phyloP scores from a whole-genome alignment of 441 rosid genomes.

The Arabidopsis lyrata region DNA sequence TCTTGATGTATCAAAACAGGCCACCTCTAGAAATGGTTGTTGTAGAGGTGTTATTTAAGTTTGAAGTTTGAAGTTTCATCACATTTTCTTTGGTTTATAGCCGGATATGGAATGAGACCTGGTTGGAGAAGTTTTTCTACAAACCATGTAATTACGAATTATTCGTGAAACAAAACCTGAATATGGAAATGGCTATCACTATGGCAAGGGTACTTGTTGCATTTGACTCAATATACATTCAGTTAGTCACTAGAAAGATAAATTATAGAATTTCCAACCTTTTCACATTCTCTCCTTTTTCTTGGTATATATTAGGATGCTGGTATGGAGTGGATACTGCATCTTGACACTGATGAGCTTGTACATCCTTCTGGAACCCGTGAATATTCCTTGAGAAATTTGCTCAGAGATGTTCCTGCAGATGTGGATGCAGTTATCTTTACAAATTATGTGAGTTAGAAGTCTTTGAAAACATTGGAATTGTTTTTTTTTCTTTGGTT shows the following conservation, averaged over 20 bases:
- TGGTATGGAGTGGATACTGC: conserved; percentile 90
- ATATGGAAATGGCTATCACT: conserved; percentile 95
- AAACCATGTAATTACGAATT: conserved; percentile 93
- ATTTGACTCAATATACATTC: conserved; percentile 17
- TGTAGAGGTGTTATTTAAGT: not conserved
- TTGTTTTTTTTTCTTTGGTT: not conserved
- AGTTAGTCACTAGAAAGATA: not conserved
- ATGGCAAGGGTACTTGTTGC: conserved; percentile 82
- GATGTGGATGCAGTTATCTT: conserved; percentile 81
- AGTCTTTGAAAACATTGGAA: conserved; percentile 45
- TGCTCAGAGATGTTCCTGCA: conserved; percentile 71
- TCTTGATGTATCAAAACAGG: conserved; percentile 56
- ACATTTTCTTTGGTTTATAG: conserved; percentile 47
- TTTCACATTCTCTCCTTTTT: conserved; percentile 16
- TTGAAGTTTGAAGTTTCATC: not conserved
- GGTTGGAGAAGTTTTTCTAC: conserved; percentile 89
- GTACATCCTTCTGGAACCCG: conserved; percentile 78
- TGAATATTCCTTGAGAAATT: conserved; percentile 79
- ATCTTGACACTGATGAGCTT: conserved; percentile 94
- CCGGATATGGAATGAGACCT: conserved; percentile 94
- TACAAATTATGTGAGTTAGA: conserved; percentile 71
- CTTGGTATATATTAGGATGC: conserved; percentile 57
- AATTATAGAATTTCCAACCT: not conserved
- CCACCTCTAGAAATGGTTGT: not conserved
- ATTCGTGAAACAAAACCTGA: conserved; percentile 91